Evolutionary conservation across 345 rosid genomes (phyloP).

Genomic region (Aquilaria sinensis): DNA sequence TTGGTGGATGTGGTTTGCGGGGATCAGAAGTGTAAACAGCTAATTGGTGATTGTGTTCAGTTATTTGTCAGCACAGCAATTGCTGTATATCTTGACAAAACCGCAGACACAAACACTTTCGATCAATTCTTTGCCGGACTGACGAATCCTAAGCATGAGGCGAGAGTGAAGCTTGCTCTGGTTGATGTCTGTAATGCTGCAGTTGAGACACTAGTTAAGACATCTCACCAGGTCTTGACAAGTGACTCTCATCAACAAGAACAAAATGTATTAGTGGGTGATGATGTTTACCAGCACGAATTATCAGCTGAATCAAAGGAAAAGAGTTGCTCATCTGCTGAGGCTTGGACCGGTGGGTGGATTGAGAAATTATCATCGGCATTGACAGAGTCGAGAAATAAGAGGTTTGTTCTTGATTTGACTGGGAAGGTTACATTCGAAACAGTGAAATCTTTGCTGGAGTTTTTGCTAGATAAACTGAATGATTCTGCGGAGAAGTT

Average conservation of each 20-base stretch:
- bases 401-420: constrained; percentile 63
- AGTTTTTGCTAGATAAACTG: constrained; percentile 44
- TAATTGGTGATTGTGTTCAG: constrained; percentile 72
- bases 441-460: constrained; percentile 62
- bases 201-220: constrained; percentile 62
- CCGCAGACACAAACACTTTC: constrained; percentile 48
- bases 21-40: constrained; percentile 31
- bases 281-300: constrained; percentile 9
- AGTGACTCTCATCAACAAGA: constrained; percentile 3
- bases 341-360: constrained; percentile 27
- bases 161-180: constrained; percentile 41
- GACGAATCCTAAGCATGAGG: constrained; percentile 65
- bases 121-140: constrained; percentile 65
- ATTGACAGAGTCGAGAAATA: constrained; percentile 56
- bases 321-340: not conserved
- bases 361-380: constrained; percentile 49
- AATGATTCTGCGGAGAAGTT: constrained; percentile 34
- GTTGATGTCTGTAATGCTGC: constrained; percentile 51
- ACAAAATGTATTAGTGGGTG: not conserved
- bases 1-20: constrained; percentile 43
- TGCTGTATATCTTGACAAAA: constrained; percentile 74
- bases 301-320: not conserved
- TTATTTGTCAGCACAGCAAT: constrained; percentile 74
- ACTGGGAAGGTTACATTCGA: constrained; percentile 64
- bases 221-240: constrained; percentile 49